Percentiles rank a stretch among this genome's conserved stretches.
Evolutionary conservation across 2,329 filamentous ascomycete species (phyloP).

Genomic region (Colletotrichum incanum): DNA sequence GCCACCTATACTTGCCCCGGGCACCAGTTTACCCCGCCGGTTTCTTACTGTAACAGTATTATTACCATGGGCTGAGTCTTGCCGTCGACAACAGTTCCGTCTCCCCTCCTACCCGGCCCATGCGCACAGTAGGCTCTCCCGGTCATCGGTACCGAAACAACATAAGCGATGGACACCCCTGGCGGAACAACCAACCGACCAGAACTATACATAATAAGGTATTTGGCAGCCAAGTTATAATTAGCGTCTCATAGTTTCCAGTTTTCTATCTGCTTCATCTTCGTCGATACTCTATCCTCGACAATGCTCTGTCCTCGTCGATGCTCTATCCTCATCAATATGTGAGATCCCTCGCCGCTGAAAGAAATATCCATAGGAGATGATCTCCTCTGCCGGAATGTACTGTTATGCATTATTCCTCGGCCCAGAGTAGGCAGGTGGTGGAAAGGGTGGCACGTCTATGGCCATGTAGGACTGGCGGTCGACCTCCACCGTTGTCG

Average conservation of each 20-base stretch:
- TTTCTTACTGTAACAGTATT: too few relatives aligned
- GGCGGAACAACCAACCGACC: too few relatives aligned
- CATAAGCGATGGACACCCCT: too few relatives aligned
- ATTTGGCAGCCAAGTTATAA: neutral
- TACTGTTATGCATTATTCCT: neutral
- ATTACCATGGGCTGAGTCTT: too few relatives aligned
- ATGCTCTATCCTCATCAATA: neutral
- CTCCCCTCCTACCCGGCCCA: too few relatives aligned
- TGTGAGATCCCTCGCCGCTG: neutral
- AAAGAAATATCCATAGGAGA: neutral
- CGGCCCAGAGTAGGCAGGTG: conserved; percentile 4
- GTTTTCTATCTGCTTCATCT: neutral
- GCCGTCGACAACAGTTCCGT: too few relatives aligned
- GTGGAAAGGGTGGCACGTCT: conserved; percentile 4
- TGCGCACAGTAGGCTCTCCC: too few relatives aligned
- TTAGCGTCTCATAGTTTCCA: neutral
- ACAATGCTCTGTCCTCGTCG: neutral
- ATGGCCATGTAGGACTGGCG: conserved; percentile 3
- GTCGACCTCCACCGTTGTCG: conserved; percentile 13
- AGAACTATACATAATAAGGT: too few relatives aligned
- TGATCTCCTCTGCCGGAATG: neutral
- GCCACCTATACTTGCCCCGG: too few relatives aligned
- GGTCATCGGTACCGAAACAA: too few relatives aligned
- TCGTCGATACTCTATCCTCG: too few relatives aligned
- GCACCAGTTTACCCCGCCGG: too few relatives aligned